A percentile compares a stretch with the other conserved stretches of the same genome.
Conservation (phyloP, 2,329 filamentous ascomycete genomes). For the Coniella vitis region DNA sequence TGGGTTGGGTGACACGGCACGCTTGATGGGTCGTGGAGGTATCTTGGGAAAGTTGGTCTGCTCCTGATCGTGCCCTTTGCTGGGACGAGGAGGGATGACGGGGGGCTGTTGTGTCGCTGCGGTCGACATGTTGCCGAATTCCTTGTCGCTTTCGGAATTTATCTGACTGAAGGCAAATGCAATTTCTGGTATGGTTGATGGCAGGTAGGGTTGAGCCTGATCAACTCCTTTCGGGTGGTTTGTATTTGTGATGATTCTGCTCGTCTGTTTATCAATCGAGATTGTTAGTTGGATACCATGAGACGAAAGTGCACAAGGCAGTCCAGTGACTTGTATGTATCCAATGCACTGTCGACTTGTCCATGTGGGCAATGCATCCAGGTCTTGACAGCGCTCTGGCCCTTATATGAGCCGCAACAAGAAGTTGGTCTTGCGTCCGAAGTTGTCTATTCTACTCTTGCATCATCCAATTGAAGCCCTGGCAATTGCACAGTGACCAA, state of each 20-base stretch:
- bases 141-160: no score
- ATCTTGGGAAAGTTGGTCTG: constrained; percentile 53
- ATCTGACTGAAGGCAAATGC: no score
- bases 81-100: constrained; percentile 50
- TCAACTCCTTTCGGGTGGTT: background rate
- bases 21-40: constrained; percentile 72
- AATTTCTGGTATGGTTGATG: background rate
- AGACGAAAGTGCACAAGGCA: background rate
- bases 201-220: background rate
- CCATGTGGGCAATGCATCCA: background rate
- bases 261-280: background rate
- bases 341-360: background rate
- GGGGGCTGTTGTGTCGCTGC: constrained; percentile 40
- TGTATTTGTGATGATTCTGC: background rate
- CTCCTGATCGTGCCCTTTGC: constrained; percentile 40
- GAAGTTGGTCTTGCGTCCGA: background rate
- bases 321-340: background rate
- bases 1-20: constrained; percentile 69
- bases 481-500: background rate
- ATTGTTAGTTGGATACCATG: constrained; percentile 5
- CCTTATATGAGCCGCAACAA: no score
- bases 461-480: no score
- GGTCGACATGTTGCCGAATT: constrained; percentile 37
- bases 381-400: no score
- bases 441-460: no score